Conservation (phyloP, 345 rosid genomes). For the Populus ilicifolia region DNA sequence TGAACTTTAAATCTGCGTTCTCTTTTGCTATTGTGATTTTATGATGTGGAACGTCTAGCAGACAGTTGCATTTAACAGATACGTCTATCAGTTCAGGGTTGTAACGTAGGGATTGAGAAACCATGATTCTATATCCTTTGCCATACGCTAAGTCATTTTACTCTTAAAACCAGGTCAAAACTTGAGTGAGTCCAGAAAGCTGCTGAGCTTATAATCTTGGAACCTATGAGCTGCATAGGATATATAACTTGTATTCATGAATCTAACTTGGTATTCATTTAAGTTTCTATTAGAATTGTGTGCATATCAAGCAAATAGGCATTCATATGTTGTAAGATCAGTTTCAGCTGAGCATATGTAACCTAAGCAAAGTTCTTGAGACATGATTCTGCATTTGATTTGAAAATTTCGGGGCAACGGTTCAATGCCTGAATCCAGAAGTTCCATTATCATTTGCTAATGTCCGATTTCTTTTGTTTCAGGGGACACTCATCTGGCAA, state of each 20-base stretch:
- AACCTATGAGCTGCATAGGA: neutral
- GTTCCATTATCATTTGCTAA: neutral
- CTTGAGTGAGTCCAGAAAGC: neutral
- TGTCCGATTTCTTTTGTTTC: neutral
- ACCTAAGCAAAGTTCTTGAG: neutral
- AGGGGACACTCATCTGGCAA: constrained; percentile 79
- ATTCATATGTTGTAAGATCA: no score
- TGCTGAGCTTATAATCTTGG: neutral
- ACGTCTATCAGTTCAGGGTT: no score
- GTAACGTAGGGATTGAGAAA: no score
- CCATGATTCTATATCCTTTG: no score
- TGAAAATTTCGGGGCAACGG: neutral
- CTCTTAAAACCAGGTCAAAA: no score
- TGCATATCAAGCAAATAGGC: neutral
- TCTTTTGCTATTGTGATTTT: no score
- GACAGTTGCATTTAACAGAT: no score
- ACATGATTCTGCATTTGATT: neutral
- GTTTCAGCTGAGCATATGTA: no score
- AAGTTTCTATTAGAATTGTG: no score
- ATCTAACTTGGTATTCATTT: neutral
- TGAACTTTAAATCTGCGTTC: no score
- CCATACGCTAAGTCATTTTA: no score
- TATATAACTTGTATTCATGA: neutral
- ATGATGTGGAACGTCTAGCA: no score
- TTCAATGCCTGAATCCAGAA: neutral